These are phyloP conservation scores for Calonectria hongkongensis DNA, from an alignment of 2,329 filamentous ascomycete species.

Conservation along the genomic window DNA sequence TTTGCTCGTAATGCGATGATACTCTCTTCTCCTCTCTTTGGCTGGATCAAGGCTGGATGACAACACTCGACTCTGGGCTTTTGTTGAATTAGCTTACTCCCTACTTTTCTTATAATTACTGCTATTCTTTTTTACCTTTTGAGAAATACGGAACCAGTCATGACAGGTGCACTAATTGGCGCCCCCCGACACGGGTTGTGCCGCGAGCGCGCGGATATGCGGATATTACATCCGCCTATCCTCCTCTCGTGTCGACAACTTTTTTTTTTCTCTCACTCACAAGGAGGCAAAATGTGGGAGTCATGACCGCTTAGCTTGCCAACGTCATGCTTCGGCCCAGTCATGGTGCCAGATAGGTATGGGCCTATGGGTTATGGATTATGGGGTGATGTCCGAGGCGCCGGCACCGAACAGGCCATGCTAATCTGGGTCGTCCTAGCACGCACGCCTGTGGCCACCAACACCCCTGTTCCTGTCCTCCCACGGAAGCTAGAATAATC, in stretches of 20 bases:
- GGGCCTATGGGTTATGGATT: conserved; percentile 15
- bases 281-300: neutral
- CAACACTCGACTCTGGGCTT: conserved; percentile 28
- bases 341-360: conserved; percentile 27
- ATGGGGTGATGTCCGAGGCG: conserved; percentile 33
- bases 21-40: conserved; percentile 17
- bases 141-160: neutral
- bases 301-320: conserved; percentile 6
- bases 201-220: neutral
- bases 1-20: neutral
- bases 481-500: conserved; percentile 20
- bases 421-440: conserved; percentile 10
- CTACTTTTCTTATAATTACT: conserved; percentile 19
- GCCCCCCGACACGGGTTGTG: conserved; percentile 7
- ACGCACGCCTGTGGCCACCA: too few species aligned
- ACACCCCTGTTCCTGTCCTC: neutral
- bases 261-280: neutral
- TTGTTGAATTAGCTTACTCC: conserved; percentile 16
- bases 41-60: conserved; percentile 22
- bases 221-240: neutral
- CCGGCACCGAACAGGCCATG: conserved; percentile 17
- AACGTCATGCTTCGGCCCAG: conserved; percentile 7
- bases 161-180: neutral
- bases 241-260: neutral
- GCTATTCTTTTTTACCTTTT: neutral